Evolutionary conservation across 2,329 filamentous ascomycete species (phyloP).

Genomic region (Diplocarpon rosae): DNA sequence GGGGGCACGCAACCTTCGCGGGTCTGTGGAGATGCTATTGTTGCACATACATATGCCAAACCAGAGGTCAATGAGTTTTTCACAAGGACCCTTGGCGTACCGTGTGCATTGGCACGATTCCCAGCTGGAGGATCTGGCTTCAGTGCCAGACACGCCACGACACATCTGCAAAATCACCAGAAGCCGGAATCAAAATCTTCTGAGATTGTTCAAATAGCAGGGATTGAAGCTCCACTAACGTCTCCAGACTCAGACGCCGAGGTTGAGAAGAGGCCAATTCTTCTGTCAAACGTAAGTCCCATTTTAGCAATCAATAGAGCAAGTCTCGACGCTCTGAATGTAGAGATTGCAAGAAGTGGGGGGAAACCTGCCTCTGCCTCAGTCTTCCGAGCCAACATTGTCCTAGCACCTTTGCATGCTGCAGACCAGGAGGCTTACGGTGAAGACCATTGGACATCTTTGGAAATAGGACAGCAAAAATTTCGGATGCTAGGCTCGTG

Average conservation of each 20-base stretch:
- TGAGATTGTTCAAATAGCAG: constrained; percentile 32
- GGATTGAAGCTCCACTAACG: constrained; percentile 42
- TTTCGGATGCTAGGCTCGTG: constrained; percentile 75
- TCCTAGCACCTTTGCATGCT: constrained; percentile 45
- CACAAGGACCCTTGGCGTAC: constrained; percentile 59
- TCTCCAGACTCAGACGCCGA: constrained; percentile 48
- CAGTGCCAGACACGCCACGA: constrained; percentile 59
- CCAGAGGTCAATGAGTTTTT: constrained; percentile 64
- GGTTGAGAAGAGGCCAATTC: constrained; percentile 41
- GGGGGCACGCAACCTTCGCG: constrained; percentile 41
- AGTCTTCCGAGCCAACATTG: constrained; percentile 82
- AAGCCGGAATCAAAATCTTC: constrained; percentile 7
- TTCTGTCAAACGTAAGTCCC: constrained; percentile 87
- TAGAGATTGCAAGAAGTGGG: constrained; percentile 51
- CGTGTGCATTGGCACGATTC: constrained; percentile 77
- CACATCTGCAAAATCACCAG: constrained; percentile 52
- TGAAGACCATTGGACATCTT: constrained; percentile 66
- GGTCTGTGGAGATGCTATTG: constrained; percentile 74
- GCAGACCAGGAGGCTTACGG: constrained; percentile 46
- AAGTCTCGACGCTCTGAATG: constrained; percentile 70
- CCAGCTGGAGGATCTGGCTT: constrained; percentile 52
- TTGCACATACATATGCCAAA: constrained; percentile 59
- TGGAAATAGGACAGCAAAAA: constrained; percentile 52
- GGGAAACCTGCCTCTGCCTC: constrained; percentile 57
- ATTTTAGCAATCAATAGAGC: constrained; percentile 75